A percentile compares a stretch with the other conserved stretches of the same genome.
phyloP scores from a whole-genome alignment of 2,329 filamentous ascomycete species.

The Colletotrichum liaoningense region DNA sequence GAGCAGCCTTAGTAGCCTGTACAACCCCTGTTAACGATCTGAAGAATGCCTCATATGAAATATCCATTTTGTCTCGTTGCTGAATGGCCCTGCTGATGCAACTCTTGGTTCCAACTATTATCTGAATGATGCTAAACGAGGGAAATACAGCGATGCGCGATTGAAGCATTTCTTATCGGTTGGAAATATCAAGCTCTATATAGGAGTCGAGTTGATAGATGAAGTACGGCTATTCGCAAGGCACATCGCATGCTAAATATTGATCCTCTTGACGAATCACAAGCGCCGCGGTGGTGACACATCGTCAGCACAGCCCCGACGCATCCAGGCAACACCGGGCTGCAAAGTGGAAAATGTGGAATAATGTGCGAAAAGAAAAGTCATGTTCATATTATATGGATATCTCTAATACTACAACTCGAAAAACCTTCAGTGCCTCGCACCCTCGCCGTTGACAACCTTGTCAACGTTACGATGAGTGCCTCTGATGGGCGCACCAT shows the following conservation, averaged over 20 bases:
- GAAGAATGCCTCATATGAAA: neutral
- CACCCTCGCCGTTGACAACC: no score
- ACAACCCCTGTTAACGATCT: neutral
- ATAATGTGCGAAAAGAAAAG: neutral
- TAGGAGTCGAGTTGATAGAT: neutral
- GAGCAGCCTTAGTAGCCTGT: neutral
- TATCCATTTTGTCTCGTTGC: neutral
- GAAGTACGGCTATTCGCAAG: neutral
- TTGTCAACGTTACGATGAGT: neutral
- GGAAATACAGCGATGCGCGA: neutral
- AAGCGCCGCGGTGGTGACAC: neutral
- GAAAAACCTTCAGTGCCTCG: neutral
- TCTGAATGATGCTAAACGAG: neutral
- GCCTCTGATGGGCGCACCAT: conserved; percentile 11
- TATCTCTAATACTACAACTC: neutral
- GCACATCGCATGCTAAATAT: neutral
- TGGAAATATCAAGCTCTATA: neutral
- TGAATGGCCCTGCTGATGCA: neutral
- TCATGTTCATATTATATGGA: neutral
- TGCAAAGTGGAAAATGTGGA: neutral
- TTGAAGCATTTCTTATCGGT: neutral
- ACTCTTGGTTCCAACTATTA: neutral
- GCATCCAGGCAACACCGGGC: conserved; percentile 13
- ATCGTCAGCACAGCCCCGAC: conserved; percentile 13
- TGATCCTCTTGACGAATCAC: neutral